Base-by-base conservation (phyloP, 192 early-diverging fungal genomes). In the Coemansia sp. region DNA sequence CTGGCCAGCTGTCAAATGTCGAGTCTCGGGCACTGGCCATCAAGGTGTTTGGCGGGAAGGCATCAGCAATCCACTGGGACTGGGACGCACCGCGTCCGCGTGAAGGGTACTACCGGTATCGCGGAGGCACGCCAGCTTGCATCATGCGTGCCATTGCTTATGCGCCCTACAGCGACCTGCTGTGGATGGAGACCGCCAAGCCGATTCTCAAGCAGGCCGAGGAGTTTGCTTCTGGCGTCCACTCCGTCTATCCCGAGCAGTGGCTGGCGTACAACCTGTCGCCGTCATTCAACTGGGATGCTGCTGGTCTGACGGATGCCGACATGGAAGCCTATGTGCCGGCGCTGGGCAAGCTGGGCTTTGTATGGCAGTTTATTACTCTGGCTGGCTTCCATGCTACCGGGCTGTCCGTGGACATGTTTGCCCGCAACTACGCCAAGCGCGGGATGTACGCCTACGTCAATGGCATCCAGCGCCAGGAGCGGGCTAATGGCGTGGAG, bases 241-340 rank as follows among this genome's bases (percentile, higher is more conserved):
- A 82, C 53, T 75, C 83, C 54, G 84, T 81, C 31, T 81, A 86
- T 63, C 94, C 96, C 37, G 72, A 91, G 35, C 79, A 86, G 52
- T 88, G 91, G 86, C 85, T 98, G 28, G 90, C 93, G 16, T 98
- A 98, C 84, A 98, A 98, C 83, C 70, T 98, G 49, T 92, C 89
- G 36, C 96, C 96, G 19, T 94, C 91, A 21, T 98, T 96, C 85
- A 98, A 98, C 87, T 98, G 94, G 93, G 91, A 94, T 66, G 91
- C 93, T 11, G 93, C 96, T 16, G 94, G 94, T 39, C 87, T 96
- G 87, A 86, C 75, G 31, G 96, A 98, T 72, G 76, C 85, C 33
- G 87, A 96, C 68, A 95, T 98, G 82, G 78, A 85, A 38, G 70
- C 70, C 54, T 98, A 90, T 68, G 86, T 96, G 46, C 69, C 70